Conservation (phyloP, 768 basidiomycete genomes). For the Nevesoporus exiguus region DNA sequence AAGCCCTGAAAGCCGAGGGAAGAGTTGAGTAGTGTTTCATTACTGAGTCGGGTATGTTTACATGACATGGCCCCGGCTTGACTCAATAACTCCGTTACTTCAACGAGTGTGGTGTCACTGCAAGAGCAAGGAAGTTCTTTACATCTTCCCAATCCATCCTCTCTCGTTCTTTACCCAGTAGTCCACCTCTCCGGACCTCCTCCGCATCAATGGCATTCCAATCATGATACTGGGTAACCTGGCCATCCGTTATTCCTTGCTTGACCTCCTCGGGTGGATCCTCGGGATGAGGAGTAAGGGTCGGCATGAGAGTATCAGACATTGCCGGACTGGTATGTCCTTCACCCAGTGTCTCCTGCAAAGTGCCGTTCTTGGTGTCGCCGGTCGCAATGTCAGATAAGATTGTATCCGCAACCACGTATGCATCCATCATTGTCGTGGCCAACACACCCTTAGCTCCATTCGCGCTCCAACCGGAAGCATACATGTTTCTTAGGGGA, state of each 20-base stretch:
- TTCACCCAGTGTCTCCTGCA: constrained; percentile 2
- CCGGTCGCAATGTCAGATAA: constrained; percentile 49
- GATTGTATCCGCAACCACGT: constrained; percentile 70
- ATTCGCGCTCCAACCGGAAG: constrained; percentile 89
- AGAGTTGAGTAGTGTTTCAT: constrained; percentile 8
- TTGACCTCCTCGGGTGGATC: constrained; percentile 47
- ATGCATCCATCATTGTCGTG: constrained; percentile 90
- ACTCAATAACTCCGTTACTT: not conserved
- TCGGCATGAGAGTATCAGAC: constrained; percentile 28
- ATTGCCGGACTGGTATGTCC: constrained; percentile 3
- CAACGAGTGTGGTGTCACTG: constrained; percentile 8
- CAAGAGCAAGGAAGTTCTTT: constrained; percentile 25
- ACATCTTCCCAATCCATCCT: constrained; percentile 70
- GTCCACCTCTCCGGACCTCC: constrained; percentile 59
- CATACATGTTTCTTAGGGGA: constrained; percentile 66
- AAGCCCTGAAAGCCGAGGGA: not conserved
- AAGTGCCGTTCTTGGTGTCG: constrained; percentile 16
- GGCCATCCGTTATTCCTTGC: constrained; percentile 37
- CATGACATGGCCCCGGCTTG: constrained; percentile 1
- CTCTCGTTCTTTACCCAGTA: constrained; percentile 68
- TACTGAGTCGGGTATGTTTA: constrained; percentile 5
- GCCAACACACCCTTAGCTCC: constrained; percentile 93
- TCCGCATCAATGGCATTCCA: constrained; percentile 76
- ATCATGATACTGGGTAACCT: constrained; percentile 60
- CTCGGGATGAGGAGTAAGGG: constrained; percentile 39